Conservation (phyloP, 2,329 filamentous ascomycete species). For the Laburnicola sp. region DNA sequence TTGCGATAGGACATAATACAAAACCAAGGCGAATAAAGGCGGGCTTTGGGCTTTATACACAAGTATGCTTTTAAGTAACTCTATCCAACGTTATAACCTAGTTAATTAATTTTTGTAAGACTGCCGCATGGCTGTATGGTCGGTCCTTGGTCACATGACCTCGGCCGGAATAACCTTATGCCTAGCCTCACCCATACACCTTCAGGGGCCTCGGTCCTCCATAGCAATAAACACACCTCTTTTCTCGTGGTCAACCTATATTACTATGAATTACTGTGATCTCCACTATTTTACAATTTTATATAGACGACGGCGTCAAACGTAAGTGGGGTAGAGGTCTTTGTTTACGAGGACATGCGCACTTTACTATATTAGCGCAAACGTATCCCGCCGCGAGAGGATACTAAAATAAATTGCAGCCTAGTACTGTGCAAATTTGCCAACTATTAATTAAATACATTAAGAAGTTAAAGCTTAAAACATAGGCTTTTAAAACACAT, state of each 20-base stretch:
- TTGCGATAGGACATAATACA: background rate
- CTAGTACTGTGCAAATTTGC: background rate
- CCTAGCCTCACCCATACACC: too few species aligned
- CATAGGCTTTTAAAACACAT: background rate
- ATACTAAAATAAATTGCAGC: background rate
- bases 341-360: background rate
- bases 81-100: background rate
- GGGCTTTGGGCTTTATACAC: background rate
- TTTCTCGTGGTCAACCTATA: too few species aligned
- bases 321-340: background rate
- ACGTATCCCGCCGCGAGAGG: background rate
- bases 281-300: too few species aligned
- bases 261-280: too few species aligned
- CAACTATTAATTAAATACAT: background rate
- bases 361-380: background rate
- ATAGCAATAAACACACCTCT: too few species aligned
- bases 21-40: background rate
- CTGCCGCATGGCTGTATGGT: too few species aligned
- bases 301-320: background rate
- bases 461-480: background rate
- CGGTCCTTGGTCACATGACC: too few species aligned
- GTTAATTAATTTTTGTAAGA: too few species aligned
- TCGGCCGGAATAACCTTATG: too few species aligned
- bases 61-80: background rate
- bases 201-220: too few species aligned